Evolutionary conservation across 1,284 basidiomycete species (phyloP).

Genomic region (Malassezia psittaci): DNA sequence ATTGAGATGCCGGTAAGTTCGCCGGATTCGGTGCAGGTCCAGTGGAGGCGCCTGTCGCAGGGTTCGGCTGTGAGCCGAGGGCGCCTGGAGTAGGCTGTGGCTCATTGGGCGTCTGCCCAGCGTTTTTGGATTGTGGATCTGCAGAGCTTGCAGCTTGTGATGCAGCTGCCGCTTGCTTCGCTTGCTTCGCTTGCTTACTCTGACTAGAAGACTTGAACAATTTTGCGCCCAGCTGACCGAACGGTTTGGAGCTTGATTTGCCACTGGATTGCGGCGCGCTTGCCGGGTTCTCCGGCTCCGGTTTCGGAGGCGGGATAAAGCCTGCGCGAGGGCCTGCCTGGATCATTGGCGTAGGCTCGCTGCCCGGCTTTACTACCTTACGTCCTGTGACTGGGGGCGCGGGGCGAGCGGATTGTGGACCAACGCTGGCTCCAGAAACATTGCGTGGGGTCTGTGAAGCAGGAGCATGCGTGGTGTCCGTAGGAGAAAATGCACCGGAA

Average conservation of each 20-base stretch:
- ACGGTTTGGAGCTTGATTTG: neutral
- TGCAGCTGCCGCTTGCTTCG: neutral
- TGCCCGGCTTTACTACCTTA: neutral
- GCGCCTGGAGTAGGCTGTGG: no score
- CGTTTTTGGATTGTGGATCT: no score
- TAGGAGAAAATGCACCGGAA: no score
- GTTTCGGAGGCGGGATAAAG: constrained; percentile 8
- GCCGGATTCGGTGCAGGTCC: no score
- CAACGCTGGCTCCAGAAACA: neutral
- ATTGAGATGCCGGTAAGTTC: no score
- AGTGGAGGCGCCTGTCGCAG: no score
- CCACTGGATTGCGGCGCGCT: neutral
- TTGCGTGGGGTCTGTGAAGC: neutral
- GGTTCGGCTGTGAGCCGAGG: no score
- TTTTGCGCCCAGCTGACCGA: neutral
- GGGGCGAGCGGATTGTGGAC: neutral
- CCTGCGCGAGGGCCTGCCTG: constrained; percentile 11
- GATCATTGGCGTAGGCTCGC: constrained; percentile 9
- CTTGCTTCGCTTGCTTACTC: constrained; percentile 3
- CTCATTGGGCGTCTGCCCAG: no score
- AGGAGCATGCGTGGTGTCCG: no score
- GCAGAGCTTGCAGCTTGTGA: no score
- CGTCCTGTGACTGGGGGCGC: neutral
- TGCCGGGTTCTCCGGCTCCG: constrained; percentile 6
- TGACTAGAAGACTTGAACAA: neutral